Evolutionary conservation across 2,329 filamentous ascomycete genomes (phyloP), one percentile per base, ranked within the genome.

Genomic region (Pseudocercospora fuligena): DNA sequence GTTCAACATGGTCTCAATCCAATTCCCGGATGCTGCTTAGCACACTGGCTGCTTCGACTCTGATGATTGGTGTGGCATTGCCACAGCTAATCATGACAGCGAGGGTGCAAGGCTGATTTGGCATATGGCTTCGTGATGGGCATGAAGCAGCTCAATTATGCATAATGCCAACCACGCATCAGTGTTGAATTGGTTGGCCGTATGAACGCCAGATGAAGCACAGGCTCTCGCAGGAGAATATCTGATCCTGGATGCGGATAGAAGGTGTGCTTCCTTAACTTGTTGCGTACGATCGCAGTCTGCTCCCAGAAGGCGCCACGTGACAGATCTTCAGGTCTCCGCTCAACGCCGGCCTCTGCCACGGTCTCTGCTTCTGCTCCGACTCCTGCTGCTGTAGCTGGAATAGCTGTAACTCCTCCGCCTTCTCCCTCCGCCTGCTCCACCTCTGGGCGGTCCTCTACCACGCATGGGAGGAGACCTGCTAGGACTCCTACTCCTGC

Each of bases 401-500:
- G 67, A 69, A 19, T 66, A 66, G 65, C 69, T 71, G 33, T 62
- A 62, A 33, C 69, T 67, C 36, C 70, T 51, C 8, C 70, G 68
- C 49, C 69, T 65, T 12, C 68, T 60, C 16, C 66, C 60, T 14
- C 66, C 63, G 19, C 65, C 65, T 19, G 60, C 60, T 16, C 63
- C 65, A 31, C 68, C 64, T 64, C 68, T 60, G 4, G 63, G 60
- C n/a, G 68, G 68, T 12, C 66, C 66, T 54, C 69, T 68, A 60
- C 70, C 64, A 54, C 70, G 63, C 29, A 66, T 64, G 31, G 68
- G 69, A 29, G 73, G 72, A 9, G 69, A 56, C 19, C 66, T 58
- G 33, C 69, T 70, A 67, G 77, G 71, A 33, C 71, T 70, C 57
- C 70, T 74, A 64, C 77, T 79, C 63, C 81, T 76, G 67, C 73